A percentile compares a stretch with the other conserved stretches of the same genome.
Evolutionary conservation across 1,284 basidiomycete species (phyloP).

Genomic region (Waitea zeae): DNA sequence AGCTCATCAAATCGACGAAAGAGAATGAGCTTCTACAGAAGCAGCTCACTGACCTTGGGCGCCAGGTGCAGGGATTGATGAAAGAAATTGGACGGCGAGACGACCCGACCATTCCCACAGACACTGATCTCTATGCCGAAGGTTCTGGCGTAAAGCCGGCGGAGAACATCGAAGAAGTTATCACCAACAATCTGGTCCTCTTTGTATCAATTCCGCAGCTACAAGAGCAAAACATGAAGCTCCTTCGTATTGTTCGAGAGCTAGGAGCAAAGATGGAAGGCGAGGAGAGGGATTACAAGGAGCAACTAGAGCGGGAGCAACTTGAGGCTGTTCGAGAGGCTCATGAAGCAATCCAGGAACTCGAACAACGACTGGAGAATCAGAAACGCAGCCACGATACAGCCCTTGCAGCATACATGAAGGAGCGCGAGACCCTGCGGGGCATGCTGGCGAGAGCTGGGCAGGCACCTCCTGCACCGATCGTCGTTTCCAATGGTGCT

Average conservation of each 20-base stretch:
- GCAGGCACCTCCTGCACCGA: conserved; percentile 10
- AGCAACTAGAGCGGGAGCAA: conserved; percentile 51
- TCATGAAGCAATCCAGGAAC: conserved; percentile 65
- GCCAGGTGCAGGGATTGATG: conserved; percentile 69
- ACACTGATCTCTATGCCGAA: conserved; percentile 46
- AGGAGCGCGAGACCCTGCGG: conserved; percentile 80
- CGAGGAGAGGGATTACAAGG: conserved; percentile 55
- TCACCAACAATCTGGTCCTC: conserved; percentile 80
- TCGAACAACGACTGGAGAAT: conserved; percentile 59
- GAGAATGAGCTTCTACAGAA: conserved; percentile 63
- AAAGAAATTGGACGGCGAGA: conserved; percentile 69
- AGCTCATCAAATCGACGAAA: conserved; percentile 36
- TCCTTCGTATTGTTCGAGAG: conserved; percentile 73
- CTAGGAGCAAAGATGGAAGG: conserved; percentile 64
- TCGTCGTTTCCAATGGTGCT: neutral
- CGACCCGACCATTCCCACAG: conserved; percentile 64
- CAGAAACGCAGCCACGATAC: conserved; percentile 53
- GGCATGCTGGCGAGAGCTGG: conserved; percentile 46
- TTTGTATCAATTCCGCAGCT: conserved; percentile 72
- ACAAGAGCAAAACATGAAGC: conserved; percentile 81
- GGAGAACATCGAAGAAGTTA: conserved; percentile 58
- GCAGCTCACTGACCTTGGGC: conserved; percentile 74
- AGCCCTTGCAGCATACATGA: conserved; percentile 62
- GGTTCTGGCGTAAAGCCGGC: conserved; percentile 20
- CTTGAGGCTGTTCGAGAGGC: conserved; percentile 76